Evolutionary conservation across 2,329 filamentous ascomycete species (phyloP), one percentile per base, ranked within the genome.

Genomic region (Rasamsonia emersonii): DNA sequence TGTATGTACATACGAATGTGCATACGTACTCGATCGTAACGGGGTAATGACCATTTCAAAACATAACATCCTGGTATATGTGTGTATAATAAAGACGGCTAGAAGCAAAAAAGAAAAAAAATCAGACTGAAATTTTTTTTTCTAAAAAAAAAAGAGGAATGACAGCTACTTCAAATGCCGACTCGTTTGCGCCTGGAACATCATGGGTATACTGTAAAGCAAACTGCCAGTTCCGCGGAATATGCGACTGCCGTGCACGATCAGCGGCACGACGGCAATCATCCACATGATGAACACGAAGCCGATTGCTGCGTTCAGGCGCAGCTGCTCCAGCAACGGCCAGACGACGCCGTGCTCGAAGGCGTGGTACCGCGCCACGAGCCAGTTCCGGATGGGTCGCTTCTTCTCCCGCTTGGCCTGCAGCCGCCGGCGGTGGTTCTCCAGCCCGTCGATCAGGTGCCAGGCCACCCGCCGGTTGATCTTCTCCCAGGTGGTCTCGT

Each of bases 381-480:
- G 33, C 40, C 43, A 49, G 23, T 46, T 48, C 34, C 32, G 40
- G 28, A 40, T 47, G 26, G 21, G 42, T 13, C 33, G 36, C 26
- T 35, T 32, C 26, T 35, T 32, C 3, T 28, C 25, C 20, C 25
- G 18, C 11, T 31, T 30, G 18, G 25, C n/a, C 30, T 38, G 27
- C n/a, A 35, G 24, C 11, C 35, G 28, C 19, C 39, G 32, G 10
- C 15, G 27, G 34, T 28, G 61, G 16, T 43, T 49, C 28, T 60
- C 55, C 14, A 69, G 55, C 27, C 69, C 61, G 10, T 65, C 60
- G 3, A 67, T 60, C 58, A 82, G 73, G 36, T 73, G 69, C 68
- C 74, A 75, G 3, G 79, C 79, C 1, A 81, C 78, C 29, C 71
- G 73, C 45, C 79, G 79, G 58, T 80, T 79, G 53, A 82, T 79